Evolutionary conservation across 2,329 filamentous ascomycete genomes (phyloP).

Genomic region (Trichoderma arundinaceum): DNA sequence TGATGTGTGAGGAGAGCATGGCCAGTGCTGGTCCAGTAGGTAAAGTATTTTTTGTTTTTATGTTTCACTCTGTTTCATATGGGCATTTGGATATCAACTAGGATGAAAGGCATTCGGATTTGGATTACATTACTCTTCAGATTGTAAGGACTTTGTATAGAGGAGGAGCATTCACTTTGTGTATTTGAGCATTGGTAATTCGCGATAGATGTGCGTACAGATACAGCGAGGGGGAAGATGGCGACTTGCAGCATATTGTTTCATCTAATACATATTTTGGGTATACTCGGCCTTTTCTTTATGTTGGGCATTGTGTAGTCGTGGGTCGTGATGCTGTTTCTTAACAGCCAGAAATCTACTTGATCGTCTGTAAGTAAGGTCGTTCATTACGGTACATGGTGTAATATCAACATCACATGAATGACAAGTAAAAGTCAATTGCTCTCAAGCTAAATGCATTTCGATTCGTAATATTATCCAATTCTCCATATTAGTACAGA

Average conservation of each 20-base stretch:
- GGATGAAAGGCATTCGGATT: conserved; percentile 9
- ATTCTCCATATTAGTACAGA: too few relatives aligned
- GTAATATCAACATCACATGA: too few relatives aligned
- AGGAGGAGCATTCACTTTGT: conserved; percentile 25
- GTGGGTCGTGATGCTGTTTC: background rate
- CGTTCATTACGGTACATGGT: too few relatives aligned
- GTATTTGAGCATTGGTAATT: conserved; percentile 19
- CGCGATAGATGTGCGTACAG: conserved; percentile 5
- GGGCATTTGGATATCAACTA: conserved; percentile 1
- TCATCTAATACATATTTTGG: background rate
- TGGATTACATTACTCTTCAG: background rate
- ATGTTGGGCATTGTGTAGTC: background rate
- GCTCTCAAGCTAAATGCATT: too few relatives aligned
- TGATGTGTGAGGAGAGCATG: background rate
- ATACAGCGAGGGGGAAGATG: background rate
- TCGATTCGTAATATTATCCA: too few relatives aligned
- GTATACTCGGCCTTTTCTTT: too few relatives aligned
- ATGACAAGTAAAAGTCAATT: too few relatives aligned
- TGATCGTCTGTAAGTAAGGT: too few relatives aligned
- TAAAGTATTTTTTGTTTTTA: conserved; percentile 2
- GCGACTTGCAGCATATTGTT: conserved; percentile 8
- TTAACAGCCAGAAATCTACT: too few relatives aligned
- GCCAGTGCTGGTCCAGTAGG: background rate
- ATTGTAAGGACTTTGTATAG: conserved; percentile 31
- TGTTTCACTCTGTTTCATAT: background rate